phyloP scores from a whole-genome alignment of 2,329 filamentous ascomycete species.

The Torrubiella hemipterigena region DNA sequence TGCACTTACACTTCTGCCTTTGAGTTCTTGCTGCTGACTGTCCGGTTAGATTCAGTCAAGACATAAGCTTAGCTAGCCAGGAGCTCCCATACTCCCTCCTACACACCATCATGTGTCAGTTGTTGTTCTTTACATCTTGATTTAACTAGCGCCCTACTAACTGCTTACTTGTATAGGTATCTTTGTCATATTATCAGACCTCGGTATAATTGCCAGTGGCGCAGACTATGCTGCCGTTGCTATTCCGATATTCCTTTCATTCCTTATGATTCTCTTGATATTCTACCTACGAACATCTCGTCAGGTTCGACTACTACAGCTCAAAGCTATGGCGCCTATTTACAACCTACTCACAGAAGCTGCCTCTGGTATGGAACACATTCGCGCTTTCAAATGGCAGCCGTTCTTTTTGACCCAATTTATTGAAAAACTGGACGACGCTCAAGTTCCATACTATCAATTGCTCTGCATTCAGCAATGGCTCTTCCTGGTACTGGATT shows the following conservation, averaged over 20 bases:
- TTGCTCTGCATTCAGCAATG: neutral
- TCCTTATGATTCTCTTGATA: neutral
- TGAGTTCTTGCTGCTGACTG: no score
- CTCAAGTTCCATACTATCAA: neutral
- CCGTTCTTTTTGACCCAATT: neutral
- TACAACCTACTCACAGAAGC: neutral
- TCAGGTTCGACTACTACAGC: neutral
- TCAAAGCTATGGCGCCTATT: neutral
- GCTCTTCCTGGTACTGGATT: neutral
- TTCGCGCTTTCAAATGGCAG: neutral
- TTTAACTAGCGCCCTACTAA: neutral
- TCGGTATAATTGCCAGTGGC: neutral
- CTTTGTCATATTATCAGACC: neutral
- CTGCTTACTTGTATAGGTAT: neutral
- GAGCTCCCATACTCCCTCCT: neutral
- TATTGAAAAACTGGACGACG: neutral
- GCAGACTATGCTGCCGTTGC: neutral
- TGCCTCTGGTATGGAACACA: neutral
- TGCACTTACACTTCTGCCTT: no score
- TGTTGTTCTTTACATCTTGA: neutral
- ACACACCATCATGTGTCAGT: neutral
- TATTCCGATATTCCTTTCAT: neutral
- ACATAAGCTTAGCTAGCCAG: neutral
- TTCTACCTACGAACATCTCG: neutral
- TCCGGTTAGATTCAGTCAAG: neutral